Base-by-base conservation (phyloP, 306 rosid species). In the Cucurbita argyrosperma region DNA sequence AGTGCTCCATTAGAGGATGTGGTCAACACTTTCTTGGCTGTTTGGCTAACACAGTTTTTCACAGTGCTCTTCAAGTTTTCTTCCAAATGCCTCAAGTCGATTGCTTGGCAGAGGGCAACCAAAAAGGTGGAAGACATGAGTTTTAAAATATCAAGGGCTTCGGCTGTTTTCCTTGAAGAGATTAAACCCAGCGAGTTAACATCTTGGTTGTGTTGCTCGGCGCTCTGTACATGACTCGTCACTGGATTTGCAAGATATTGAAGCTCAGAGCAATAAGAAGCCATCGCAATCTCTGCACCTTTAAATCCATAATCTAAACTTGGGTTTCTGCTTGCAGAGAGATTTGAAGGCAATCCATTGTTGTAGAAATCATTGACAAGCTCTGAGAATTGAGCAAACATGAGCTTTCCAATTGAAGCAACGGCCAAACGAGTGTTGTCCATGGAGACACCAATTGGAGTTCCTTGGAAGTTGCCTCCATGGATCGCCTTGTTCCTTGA, bases 261-360 rank as follows among this genome's bases (percentile, higher is more conserved):
- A 50, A 92, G 87, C 52, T 92, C 98, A 0, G 97, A 92, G 51
- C 97, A 92, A 35, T 90, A 92, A 7, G 95, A 82, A 2, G 97
- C 97, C 97, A 92, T 92, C 19, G 97, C 97, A 16, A 92, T 90
- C 77, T 92, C 98, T 30, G 96, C 80, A 1, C 98, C 98, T 78
- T 92, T 92, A 78, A 92, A 88, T 5, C 98, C 96, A 23, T 92
- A 92, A 74, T 92, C 98, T 87, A 92, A 30, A 30, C 35, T 30
- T 30, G 35, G 35, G 35, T 30, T 30, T 30, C 35, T 30, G 35
- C 35, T 30, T 30, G 35, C 35, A 30, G 35, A 30, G 35, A 30
- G 35, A 0, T 30, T 30, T 30, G 35, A 30, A 30, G 35, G 35
- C 0, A 30, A 2, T 2, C 35, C 35, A 30, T 30, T 30, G 35